These are phyloP conservation scores for Malbranchea cinnamomea DNA, from an alignment of 2,329 filamentous ascomycete genomes.

Conservation along the genomic window DNA sequence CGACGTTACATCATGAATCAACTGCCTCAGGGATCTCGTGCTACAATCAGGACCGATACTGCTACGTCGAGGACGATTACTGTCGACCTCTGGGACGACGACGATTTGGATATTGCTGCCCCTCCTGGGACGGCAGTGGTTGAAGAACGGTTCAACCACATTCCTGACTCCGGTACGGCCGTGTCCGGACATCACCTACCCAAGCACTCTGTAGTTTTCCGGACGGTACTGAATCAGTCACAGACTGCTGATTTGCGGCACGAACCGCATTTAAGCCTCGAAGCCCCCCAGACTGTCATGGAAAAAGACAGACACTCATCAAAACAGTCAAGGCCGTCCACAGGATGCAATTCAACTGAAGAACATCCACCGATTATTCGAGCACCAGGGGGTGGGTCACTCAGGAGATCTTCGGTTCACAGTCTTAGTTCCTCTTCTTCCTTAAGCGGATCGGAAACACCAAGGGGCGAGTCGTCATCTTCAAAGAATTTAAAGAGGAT, in stretches of 20 bases:
- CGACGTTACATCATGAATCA: slow-evolving; percentile 33
- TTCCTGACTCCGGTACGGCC: slow-evolving; percentile 30
- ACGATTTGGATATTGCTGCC: slow-evolving; percentile 27
- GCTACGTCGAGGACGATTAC: slow-evolving; percentile 32
- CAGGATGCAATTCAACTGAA: too few relatives aligned
- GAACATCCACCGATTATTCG: too few relatives aligned
- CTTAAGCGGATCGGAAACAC: slow-evolving; percentile 12
- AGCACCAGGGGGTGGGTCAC: background rate
- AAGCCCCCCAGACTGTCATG: too few relatives aligned
- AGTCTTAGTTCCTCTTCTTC: slow-evolving; percentile 9
- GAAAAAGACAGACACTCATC: too few relatives aligned
- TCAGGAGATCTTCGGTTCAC: slow-evolving; percentile 3
- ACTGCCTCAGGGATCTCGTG: slow-evolving; percentile 26
- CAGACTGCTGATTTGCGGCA: slow-evolving; percentile 23
- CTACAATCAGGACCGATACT: slow-evolving; percentile 28
- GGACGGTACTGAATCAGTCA: slow-evolving; percentile 28
- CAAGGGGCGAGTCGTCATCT: slow-evolving; percentile 9
- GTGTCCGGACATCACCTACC: slow-evolving; percentile 14
- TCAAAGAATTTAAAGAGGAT: slow-evolving; percentile 4
- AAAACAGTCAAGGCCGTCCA: too few relatives aligned
- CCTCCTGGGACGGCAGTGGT: slow-evolving; percentile 33
- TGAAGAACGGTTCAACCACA: slow-evolving; percentile 33
- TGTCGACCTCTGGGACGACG: slow-evolving; percentile 31
- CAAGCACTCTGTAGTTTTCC: slow-evolving; percentile 31
- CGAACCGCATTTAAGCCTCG: too few relatives aligned